Evolutionary conservation across 1,284 basidiomycete genomes (phyloP), one percentile per base, ranked within the genome.

Genomic region (Ustilago crameri): DNA sequence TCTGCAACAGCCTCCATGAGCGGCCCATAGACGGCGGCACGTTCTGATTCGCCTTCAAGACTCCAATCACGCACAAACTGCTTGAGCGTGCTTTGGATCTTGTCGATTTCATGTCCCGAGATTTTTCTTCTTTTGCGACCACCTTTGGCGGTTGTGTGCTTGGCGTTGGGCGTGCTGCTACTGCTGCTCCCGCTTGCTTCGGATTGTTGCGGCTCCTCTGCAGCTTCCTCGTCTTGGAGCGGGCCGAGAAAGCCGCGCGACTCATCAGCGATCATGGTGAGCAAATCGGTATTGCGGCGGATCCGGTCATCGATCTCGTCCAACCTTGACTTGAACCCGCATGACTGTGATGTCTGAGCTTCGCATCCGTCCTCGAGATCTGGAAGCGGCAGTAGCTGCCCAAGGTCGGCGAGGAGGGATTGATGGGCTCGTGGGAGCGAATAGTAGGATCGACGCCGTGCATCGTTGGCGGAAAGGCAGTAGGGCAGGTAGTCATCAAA

Each of bases 251-350:
- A 82, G 1, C 66, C 66, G 23, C 72, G 52, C 27, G 76, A 77
- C 32, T 82, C 75, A 27, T 71, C 54, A 5, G 73, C 79, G 18
- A 83, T 77, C 32, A 70, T 41, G 9, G 63, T 45, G 9, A 82
- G 65, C 20, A 83, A 54, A 35, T 81, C 79, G 2, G 79, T 73
- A 40, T 83, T 83, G 9, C 80, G 67, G 2, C 81, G 75, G 32
- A 83, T 81, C 1, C 81, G 70, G 34, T 83, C 81, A 52, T 83
- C 81, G n/a, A 83, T 74, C 52, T 82, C 81, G 20, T 75, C 75
- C 23, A 83, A 35, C 17, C 75, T 57, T 9, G 64, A 54, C 34
- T 58, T 74, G 55, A 82, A 70, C 3, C 80, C 43, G 8, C 41
- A 9, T 42, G 41, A 42, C 23, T 52, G 51, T 26, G 43, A 8